A percentile compares a stretch with the other conserved stretches of the same genome.
Conservation (phyloP, 495 filamentous ascomycete species). For the Penicillium verhagenii region DNA sequence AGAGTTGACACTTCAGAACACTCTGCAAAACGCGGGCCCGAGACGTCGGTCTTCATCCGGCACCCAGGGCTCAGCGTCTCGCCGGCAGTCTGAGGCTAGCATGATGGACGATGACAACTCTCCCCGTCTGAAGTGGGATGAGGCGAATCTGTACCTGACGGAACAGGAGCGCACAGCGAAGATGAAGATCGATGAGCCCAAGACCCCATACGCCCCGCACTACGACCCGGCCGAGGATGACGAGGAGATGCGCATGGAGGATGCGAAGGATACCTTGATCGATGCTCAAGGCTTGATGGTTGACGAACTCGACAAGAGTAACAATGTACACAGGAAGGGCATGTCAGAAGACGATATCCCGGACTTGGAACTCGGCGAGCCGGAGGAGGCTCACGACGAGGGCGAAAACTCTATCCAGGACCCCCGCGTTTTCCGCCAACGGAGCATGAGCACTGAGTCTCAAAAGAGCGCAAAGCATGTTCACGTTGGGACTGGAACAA, state of each 20-base stretch:
- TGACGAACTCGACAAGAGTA: constrained; percentile 68
- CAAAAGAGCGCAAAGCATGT: constrained; percentile 68
- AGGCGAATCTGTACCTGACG: constrained; percentile 92
- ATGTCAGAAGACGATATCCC: constrained; percentile 78
- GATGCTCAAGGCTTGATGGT: constrained; percentile 60
- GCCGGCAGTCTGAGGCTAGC: constrained; percentile 62
- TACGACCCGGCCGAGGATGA: constrained; percentile 90
- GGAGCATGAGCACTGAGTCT: constrained; percentile 47
- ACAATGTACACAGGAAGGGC: constrained; percentile 32
- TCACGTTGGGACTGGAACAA: constrained; percentile 66
- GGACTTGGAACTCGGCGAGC: constrained; percentile 89
- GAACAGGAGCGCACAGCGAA: constrained; percentile 93
- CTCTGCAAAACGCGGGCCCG: constrained; percentile 87
- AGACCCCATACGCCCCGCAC: constrained; percentile 89
- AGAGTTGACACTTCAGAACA: constrained; percentile 90
- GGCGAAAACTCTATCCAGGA: constrained; percentile 11
- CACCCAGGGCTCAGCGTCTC: constrained; percentile 56
- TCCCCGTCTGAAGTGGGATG: constrained; percentile 92
- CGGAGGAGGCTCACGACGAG: constrained; percentile 61
- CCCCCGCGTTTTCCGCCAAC: constrained; percentile 47
- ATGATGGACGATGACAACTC: constrained; percentile 50
- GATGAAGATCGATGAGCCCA: constrained; percentile 99
- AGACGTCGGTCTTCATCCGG: constrained; percentile 80
- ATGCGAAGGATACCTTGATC: constrained; percentile 42
- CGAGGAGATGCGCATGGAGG: constrained; percentile 57